These are phyloP conservation scores for Coemansia sp. DNA, from an alignment of 192 early-diverging fungal genomes.

Conservation along the genomic window DNA sequence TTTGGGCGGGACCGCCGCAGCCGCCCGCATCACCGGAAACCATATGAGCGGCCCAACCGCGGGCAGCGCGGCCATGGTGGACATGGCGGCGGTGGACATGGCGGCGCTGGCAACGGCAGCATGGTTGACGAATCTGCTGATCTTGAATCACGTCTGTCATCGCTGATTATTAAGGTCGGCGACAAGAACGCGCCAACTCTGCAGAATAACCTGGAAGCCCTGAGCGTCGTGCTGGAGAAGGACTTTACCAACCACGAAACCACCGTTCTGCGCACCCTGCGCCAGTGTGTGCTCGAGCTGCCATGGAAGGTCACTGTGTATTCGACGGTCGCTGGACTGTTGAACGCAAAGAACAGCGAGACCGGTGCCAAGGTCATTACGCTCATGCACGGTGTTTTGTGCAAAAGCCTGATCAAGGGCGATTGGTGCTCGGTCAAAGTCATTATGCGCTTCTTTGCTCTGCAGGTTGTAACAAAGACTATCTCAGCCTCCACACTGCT, in stretches of 20 bases:
- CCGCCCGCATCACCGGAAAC: constrained; percentile 46
- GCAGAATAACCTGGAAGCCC: constrained; percentile 64
- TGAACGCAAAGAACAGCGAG: constrained; percentile 73
- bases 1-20: constrained; percentile 54
- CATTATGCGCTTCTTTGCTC: constrained; percentile 76
- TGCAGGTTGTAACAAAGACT: constrained; percentile 75
- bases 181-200: constrained; percentile 69
- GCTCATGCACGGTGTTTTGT: constrained; percentile 56
- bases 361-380: constrained; percentile 66
- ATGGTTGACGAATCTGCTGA: constrained; percentile 56
- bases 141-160: constrained; percentile 65
- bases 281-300: constrained; percentile 40
- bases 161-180: constrained; percentile 74
- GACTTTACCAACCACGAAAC: constrained; percentile 68
- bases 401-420: constrained; percentile 56
- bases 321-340: constrained; percentile 76
- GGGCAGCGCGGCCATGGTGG: constrained; percentile 19
- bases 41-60: constrained; percentile 50
- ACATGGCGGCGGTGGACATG: constrained; percentile 11
- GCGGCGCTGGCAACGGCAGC: constrained; percentile 12
- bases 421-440: constrained; percentile 77
- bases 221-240: constrained; percentile 68
- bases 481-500: constrained; percentile 67
- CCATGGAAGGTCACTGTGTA: constrained; percentile 59
- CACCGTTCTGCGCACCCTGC: constrained; percentile 62